Conservation (phyloP, 2,329 filamentous ascomycete genomes). For the Aspergillus felis region DNA sequence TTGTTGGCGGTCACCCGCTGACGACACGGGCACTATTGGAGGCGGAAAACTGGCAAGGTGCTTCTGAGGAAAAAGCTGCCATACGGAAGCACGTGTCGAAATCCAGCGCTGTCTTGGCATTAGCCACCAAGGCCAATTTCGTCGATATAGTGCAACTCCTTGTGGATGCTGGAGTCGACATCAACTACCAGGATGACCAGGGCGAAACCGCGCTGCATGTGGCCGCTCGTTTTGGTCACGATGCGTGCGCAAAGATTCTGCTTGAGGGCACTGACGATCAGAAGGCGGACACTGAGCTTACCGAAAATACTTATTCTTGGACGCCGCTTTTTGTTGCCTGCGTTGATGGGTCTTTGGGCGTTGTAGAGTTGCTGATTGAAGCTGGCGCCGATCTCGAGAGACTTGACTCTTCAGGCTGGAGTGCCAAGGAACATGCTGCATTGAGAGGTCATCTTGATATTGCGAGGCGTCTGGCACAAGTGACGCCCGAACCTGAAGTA, state of each 20-base stretch:
- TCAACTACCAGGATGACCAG: conserved; percentile 87
- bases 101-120: conserved; percentile 79
- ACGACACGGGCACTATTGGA: conserved; percentile 79
- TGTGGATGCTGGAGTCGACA: conserved; percentile 83
- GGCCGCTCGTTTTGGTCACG: conserved; percentile 82
- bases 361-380: conserved; percentile 73
- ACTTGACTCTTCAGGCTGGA: conserved; percentile 87
- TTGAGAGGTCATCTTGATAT: conserved; percentile 83
- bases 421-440: conserved; percentile 86
- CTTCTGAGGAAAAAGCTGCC: conserved; percentile 58
- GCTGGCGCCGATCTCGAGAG: conserved; percentile 72
- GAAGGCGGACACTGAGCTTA: conserved; percentile 70
- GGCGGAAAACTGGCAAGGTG: conserved; percentile 71
- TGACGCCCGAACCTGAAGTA: conserved; percentile 45
- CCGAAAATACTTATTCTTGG: conserved; percentile 85
- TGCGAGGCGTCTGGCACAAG: conserved; percentile 62
- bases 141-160: conserved; percentile 79
- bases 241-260: conserved; percentile 72
- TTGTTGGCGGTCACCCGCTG: conserved; percentile 82
- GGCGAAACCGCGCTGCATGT: conserved; percentile 91
- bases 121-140: conserved; percentile 87
- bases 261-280: conserved; percentile 66
- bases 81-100: conserved; percentile 69
- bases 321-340: conserved; percentile 91
- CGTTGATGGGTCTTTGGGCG: conserved; percentile 75